Evolutionary conservation across 768 basidiomycete genomes (phyloP), one percentile per base, ranked within the genome.

Genomic region (Hemileccinum impolitum): DNA sequence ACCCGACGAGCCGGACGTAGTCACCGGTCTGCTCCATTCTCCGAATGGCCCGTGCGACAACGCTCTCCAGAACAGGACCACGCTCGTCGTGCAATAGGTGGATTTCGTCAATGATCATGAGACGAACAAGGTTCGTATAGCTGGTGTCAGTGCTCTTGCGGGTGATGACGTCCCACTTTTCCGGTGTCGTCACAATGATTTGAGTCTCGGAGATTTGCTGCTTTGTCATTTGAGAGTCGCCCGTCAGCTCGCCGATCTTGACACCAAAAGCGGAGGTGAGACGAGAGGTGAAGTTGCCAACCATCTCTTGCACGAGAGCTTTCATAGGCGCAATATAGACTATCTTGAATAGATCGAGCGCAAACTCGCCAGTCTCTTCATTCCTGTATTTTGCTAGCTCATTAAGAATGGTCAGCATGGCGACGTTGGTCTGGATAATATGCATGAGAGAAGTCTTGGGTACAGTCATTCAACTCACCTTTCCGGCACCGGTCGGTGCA

Each of bases 111-210:
- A 99, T 90, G 64, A 98, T 98, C 70, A 98, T 82, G 52, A 99
- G 82, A 6, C 93, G 83, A 14, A 97, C 95, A 44, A 98, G 84
- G 64, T 96, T 97, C 40, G 94, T 97, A 68, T 98, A 98, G 54
- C 87, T 90, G 17, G 91, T 94, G 60, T 98, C 96, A 0, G 94
- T 95, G 57, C 85, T 90, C 74, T 99, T 99, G 59, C 96, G 87
- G 6, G 95, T 98, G 65, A 99, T 95, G 62, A 99, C 96, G 58
- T 99, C 95, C 92, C 93, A 99, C 67, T 99, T 98, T 72, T 99
- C 96, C 0, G 95, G 96, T 0, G 96, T 98, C 0, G 94, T 96
- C 54, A 98, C 94, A 67, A 98, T 97, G 62, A 99, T 91, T 64
- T 98, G 94, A 0, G 95, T 96, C 62, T 94, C 94, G 9, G 93